Percentiles rank a stretch among this genome's conserved stretches.
phyloP scores from a whole-genome alignment of 2,329 filamentous ascomycete genomes.

The Paecilomyces fulvus region DNA sequence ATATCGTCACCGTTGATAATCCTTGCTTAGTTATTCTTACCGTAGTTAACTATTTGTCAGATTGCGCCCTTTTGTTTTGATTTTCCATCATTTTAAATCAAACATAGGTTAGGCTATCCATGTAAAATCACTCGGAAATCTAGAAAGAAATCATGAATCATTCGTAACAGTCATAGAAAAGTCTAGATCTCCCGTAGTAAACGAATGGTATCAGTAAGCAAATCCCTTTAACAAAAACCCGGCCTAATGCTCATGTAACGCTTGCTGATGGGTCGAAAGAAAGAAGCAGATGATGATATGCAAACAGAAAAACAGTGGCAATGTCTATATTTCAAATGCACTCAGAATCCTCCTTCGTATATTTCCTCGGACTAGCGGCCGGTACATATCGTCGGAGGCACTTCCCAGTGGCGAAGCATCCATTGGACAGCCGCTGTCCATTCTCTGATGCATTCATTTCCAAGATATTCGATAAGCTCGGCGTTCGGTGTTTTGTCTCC shows the following conservation, averaged over 20 bases:
- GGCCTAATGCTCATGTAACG: not conserved
- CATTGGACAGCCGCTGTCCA: slow-evolving; percentile 58
- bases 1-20: not conserved
- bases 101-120: not conserved
- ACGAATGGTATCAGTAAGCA: not conserved
- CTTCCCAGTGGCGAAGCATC: slow-evolving; percentile 62
- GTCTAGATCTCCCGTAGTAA: not conserved
- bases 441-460: slow-evolving; percentile 55
- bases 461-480: slow-evolving; percentile 51
- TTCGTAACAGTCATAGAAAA: not conserved
- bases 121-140: not conserved
- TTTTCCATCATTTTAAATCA: no score
- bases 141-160: not conserved
- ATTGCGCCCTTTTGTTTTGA: no score
- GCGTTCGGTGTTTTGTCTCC: slow-evolving; percentile 48
- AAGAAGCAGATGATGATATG: not conserved
- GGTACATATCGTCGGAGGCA: slow-evolving; percentile 44
- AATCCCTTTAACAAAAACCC: not conserved
- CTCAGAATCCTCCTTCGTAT: not conserved
- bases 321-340: not conserved
- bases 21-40: not conserved
- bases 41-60: not conserved
- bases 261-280: not conserved
- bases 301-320: not conserved
- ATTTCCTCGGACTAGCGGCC: slow-evolving; percentile 13